These are phyloP conservation scores for Luvunga scandens DNA, from an alignment of 345 rosid genomes.

Conservation along the genomic window DNA sequence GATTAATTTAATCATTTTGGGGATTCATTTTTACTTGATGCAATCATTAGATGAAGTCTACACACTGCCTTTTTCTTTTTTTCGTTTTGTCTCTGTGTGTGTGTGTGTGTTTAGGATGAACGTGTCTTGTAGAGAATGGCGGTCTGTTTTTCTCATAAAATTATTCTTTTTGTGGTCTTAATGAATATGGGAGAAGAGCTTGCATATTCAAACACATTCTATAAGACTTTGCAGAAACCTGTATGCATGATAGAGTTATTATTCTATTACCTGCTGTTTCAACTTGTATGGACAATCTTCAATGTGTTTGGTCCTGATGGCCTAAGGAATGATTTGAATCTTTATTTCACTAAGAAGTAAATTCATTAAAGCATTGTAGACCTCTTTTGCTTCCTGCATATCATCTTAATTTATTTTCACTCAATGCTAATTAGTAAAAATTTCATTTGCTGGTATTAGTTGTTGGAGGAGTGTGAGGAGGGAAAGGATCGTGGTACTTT, in stretches of 20 bases:
- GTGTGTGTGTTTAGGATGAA: not conserved
- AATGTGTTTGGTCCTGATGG: not conserved
- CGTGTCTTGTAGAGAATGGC: not conserved
- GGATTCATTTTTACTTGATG: not conserved
- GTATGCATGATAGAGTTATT: not conserved
- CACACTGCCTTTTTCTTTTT: not conserved
- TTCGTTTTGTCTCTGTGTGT: no score
- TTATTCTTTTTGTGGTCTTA: not conserved
- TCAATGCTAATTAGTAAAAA: conserved; percentile 6
- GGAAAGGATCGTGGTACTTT: conserved; percentile 82
- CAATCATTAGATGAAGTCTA: not conserved
- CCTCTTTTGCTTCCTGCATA: not conserved
- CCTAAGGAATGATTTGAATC: not conserved
- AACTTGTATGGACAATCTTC: not conserved
- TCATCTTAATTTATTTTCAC: not conserved
- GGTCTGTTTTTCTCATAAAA: not conserved
- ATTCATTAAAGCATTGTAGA: not conserved
- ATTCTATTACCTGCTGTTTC: not conserved
- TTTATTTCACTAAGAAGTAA: not conserved
- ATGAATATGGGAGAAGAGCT: not conserved
- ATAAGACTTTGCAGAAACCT: not conserved
- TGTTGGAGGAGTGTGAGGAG: conserved; percentile 93
- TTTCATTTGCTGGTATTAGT: conserved; percentile 40
- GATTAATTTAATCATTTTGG: not conserved
- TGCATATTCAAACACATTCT: not conserved